These are phyloP conservation scores for Candida orba DNA, from an alignment of 805 yeast species.

Conservation along the genomic window DNA sequence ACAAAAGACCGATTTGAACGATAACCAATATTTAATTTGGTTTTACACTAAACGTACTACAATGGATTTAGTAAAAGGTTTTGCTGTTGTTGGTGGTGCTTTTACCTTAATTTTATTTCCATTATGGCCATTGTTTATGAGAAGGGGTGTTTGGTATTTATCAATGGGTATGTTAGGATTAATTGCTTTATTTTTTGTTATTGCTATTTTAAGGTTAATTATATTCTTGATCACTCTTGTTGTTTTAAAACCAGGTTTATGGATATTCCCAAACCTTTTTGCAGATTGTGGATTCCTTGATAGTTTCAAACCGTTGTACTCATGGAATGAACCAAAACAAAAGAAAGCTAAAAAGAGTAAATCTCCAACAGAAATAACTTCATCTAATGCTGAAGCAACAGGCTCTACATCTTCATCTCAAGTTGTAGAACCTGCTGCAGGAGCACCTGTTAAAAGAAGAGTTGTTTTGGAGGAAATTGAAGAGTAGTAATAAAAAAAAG, in stretches of 20 bases:
- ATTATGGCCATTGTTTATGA: conserved; percentile 88
- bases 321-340: conserved; percentile 27
- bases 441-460: conserved; percentile 15
- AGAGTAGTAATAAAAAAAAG: conserved; percentile 5
- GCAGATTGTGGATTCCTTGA: conserved; percentile 93
- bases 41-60: conserved; percentile 58
- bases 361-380: background rate
- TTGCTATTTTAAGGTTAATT: conserved; percentile 75
- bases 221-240: conserved; percentile 55
- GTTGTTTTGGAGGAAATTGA: conserved; percentile 27
- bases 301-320: conserved; percentile 85
- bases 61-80: conserved; percentile 32
- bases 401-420: conserved; percentile 1
- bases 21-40: conserved; percentile 81
- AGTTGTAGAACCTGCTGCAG: conserved; percentile 3
- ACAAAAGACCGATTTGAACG: conserved; percentile 50
- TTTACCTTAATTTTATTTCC: conserved; percentile 77
- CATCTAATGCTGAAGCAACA: background rate
- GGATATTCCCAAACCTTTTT: conserved; percentile 94
- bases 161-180: conserved; percentile 72
- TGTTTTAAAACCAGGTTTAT: conserved; percentile 64
- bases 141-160: conserved; percentile 84
- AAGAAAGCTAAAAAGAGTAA: conserved; percentile 15
- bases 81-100: conserved; percentile 48
- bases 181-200: conserved; percentile 63